Base-by-base conservation (phyloP, 1,139 yeast species). In the Kurtzmaniella natalensis region DNA sequence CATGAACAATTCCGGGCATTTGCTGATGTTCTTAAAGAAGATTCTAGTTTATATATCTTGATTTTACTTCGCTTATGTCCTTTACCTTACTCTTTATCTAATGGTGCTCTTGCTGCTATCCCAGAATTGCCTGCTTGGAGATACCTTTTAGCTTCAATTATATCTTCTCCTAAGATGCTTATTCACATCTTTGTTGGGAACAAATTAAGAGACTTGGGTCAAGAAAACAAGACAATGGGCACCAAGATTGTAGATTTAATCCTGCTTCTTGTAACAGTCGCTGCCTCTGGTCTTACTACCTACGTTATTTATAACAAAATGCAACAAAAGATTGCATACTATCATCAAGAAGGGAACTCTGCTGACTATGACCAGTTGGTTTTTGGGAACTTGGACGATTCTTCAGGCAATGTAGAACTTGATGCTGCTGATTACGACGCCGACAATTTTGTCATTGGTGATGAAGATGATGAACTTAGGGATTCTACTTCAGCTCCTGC, bases 41-140 rank as follows among this genome's bases (percentile, higher is more conserved):
- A 80, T 41, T 58, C 60, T 28, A 80, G 86, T 38, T 71, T 88
- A 39, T 55, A 78, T 41, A 58, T 92, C 28, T 59, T 92, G 36
- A 72, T 81, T 36, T 67, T 89, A 53, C 72, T 92, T 29, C 67
- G 96, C 37, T 59, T 89, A 38, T 87, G 96, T 47, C 98, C 98
- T 0, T 72, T 89, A 47, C 97, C 98, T 0, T 92, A 89, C 53
- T 86, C 96, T 3, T 63, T 89, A 28, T 82, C 94, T 0, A 92
- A 92, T 51, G 97, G 96, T 4, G 96, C 95, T 0, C 68, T 92
- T 44, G 92, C 94, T 5, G 82, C 92, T 3, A 74, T 89, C 16
- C 95, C 94, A 0, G 82, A 85, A 20, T 69, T 88, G 13, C 66
- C 81, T 0, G 62, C 78, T 1, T 40, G 57, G 31, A 76, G 80